Percentiles rank a stretch among this genome's conserved stretches.
phyloP scores from a whole-genome alignment of 345 rosid genomes.

The Pistacia integerrima region DNA sequence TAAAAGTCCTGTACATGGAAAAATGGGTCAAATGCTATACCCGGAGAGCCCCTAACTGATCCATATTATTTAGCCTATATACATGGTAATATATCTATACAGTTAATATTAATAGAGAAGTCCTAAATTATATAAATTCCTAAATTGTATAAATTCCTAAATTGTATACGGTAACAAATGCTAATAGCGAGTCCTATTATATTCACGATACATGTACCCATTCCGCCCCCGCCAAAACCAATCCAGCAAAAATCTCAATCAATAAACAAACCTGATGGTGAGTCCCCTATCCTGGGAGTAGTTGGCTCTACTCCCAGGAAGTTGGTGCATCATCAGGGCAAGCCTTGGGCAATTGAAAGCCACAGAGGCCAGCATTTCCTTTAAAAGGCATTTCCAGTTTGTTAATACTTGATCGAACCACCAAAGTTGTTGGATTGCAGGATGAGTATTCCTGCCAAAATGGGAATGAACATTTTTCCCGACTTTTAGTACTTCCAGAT shows the following conservation, averaged over 20 bases:
- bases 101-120: no score
- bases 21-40: no score
- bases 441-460: background rate
- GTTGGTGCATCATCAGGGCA: background rate
- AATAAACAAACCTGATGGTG: background rate
- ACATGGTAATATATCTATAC: no score
- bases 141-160: no score
- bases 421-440: background rate
- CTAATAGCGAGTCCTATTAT: background rate
- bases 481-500: background rate
- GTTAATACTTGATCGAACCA: background rate
- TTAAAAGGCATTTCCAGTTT: constrained; percentile 8
- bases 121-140: no score
- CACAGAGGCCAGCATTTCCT: constrained; percentile 6
- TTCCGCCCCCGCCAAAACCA: constrained; percentile 15
- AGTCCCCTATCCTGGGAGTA: background rate
- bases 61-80: no score
- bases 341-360: background rate
- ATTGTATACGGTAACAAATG: no score
- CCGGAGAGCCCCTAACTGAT: no score
- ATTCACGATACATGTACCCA: background rate
- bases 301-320: background rate
- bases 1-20: no score
- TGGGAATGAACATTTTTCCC: background rate
- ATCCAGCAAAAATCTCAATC: constrained; percentile 2